A percentile compares a stretch with the other conserved stretches of the same genome.
These are phyloP conservation scores for Naganishia cerealis DNA, from an alignment of 1,284 basidiomycete genomes.

Conservation along the genomic window DNA sequence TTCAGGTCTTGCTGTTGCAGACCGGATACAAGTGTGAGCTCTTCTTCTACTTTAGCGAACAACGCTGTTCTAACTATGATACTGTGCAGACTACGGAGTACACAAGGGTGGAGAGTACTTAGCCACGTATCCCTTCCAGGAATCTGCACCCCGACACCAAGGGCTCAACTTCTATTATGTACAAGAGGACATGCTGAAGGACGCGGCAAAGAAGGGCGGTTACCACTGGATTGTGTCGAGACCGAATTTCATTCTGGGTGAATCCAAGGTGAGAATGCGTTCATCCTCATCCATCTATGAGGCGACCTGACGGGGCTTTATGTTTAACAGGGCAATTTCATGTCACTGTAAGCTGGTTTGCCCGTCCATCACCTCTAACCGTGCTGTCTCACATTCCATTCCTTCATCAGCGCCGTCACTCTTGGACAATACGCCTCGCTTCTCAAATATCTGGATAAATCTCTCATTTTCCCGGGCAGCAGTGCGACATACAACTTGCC, in stretches of 20 bases:
- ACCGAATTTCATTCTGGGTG: constrained; percentile 11
- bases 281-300: too few species aligned
- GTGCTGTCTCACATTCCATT: neutral
- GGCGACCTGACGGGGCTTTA: neutral
- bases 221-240: constrained; percentile 18
- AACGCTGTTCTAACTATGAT: neutral
- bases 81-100: neutral
- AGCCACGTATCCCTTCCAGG: neutral
- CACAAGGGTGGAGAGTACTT: constrained; percentile 13
- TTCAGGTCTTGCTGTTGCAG: neutral
- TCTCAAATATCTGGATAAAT: neutral
- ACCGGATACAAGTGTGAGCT: constrained; percentile 15
- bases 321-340: constrained; percentile 7
- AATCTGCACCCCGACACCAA: neutral
- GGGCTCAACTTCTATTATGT: constrained; percentile 17
- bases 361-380: neutral
- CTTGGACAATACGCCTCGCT: constrained; percentile 3
- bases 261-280: constrained; percentile 4
- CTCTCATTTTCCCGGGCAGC: constrained; percentile 16
- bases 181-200: constrained; percentile 16
- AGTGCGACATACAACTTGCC: constrained; percentile 7
- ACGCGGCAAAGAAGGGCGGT: constrained; percentile 3
- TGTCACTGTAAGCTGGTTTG: constrained; percentile 11
- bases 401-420: constrained; percentile 1
- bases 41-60: neutral